phyloP scores from a whole-genome alignment of 1,139 yeast genomes.

The Arxiozyma telluris region DNA sequence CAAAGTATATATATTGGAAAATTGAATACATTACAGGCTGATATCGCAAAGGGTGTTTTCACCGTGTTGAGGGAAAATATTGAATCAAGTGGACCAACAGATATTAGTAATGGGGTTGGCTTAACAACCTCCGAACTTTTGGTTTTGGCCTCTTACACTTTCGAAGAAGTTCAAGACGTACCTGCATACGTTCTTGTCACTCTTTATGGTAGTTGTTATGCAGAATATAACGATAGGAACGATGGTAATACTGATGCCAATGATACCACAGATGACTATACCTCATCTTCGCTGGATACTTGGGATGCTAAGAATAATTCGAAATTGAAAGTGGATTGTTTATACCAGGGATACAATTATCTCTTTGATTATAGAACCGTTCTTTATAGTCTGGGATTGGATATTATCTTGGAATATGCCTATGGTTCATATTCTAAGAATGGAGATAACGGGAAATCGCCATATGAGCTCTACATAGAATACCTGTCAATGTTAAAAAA shows the following conservation, averaged over 20 bases:
- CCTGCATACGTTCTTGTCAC: slow-evolving; percentile 24
- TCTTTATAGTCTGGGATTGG: slow-evolving; percentile 19
- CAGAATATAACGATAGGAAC: slow-evolving; percentile 5
- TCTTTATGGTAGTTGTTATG: slow-evolving; percentile 23
- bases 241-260: not conserved
- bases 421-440: slow-evolving; percentile 9
- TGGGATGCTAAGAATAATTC: slow-evolving; percentile 9
- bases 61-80: slow-evolving; percentile 18
- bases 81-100: slow-evolving; percentile 16
- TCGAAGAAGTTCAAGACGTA: slow-evolving; percentile 17
- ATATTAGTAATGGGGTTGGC: slow-evolving; percentile 26
- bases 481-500: slow-evolving; percentile 10
- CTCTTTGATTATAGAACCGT: slow-evolving; percentile 25
- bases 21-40: slow-evolving; percentile 19
- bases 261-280: not conserved
- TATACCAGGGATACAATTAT: slow-evolving; percentile 13
- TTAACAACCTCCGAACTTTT: slow-evolving; percentile 27
- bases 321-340: slow-evolving; percentile 12
- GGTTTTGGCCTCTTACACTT: slow-evolving; percentile 24
- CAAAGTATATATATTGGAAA: slow-evolving; percentile 16
- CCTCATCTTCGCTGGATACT: slow-evolving; percentile 1
- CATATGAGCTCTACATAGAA: slow-evolving; percentile 14
- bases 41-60: slow-evolving; percentile 24
- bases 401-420: slow-evolving; percentile 26
- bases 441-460: not conserved